Evolutionary conservation across 495 filamentous ascomycete genomes (phyloP).

Genomic region (Trichocladium antarcticum): DNA sequence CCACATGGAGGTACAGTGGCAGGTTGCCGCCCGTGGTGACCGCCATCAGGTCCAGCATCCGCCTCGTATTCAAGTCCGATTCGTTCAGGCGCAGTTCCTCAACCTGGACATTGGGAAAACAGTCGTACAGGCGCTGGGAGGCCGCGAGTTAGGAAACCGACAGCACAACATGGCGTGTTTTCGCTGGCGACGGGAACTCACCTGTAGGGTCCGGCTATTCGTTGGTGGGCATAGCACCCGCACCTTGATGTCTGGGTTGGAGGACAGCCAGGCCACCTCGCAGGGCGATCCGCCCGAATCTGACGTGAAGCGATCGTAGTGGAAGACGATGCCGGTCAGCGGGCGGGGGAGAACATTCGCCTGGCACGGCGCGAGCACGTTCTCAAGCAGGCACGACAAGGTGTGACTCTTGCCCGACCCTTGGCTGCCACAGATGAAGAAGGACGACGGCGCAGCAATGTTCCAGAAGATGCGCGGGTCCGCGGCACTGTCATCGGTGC

Average conservation of each 20-base stretch:
- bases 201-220: constrained; percentile 41
- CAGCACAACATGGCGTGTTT: no score
- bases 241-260: constrained; percentile 43
- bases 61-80: constrained; percentile 48
- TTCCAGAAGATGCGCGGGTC: constrained; percentile 55
- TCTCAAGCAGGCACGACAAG: constrained; percentile 58
- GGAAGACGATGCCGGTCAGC: constrained; percentile 55
- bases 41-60: constrained; percentile 61
- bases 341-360: constrained; percentile 37
- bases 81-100: constrained; percentile 47
- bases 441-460: constrained; percentile 52
- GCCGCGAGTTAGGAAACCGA: no score
- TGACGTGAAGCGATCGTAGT: constrained; percentile 53
- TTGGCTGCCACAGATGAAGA: constrained; percentile 68
- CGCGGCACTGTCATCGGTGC: constrained; percentile 3
- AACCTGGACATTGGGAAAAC: constrained; percentile 38
- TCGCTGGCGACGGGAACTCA: constrained; percentile 3
- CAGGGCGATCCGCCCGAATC: constrained; percentile 46
- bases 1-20: constrained; percentile 54
- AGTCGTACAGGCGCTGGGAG: constrained; percentile 28
- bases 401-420: constrained; percentile 70
- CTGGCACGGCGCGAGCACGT: constrained; percentile 38
- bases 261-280: constrained; percentile 58
- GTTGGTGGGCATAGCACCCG: constrained; percentile 54
- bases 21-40: constrained; percentile 37